These are phyloP conservation scores for Boletus pseudo-olivaceus DNA, from an alignment of 768 basidiomycete genomes.

Conservation along the genomic window DNA sequence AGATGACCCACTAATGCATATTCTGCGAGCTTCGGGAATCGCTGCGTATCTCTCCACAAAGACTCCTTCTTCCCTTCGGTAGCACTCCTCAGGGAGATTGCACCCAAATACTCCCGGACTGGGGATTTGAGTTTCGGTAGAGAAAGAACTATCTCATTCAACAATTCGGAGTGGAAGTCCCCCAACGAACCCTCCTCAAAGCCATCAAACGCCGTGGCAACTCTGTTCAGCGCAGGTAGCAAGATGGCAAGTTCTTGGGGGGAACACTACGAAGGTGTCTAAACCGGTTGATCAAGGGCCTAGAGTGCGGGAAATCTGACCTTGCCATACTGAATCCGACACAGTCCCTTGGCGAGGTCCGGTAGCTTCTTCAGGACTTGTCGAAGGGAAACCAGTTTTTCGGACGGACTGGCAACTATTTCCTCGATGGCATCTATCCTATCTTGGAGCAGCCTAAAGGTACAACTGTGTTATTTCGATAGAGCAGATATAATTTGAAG, in stretches of 20 bases:
- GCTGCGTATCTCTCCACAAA: conserved; percentile 61
- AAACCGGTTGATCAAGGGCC: neutral
- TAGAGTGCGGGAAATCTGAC: conserved; percentile 37
- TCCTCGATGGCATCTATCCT: conserved; percentile 86
- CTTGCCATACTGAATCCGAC: conserved; percentile 88
- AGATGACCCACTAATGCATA: conserved; percentile 52
- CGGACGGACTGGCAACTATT: conserved; percentile 59
- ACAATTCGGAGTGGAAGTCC: conserved; percentile 60
- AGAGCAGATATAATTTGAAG: neutral
- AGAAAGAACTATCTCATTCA: conserved; percentile 67
- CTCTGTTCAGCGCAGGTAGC: conserved; percentile 69
- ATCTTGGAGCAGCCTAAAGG: conserved; percentile 62
- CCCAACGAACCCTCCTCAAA: conserved; percentile 41
- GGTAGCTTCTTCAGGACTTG: conserved; percentile 72
- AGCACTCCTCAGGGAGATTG: conserved; percentile 61
- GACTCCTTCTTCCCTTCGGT: conserved; percentile 60
- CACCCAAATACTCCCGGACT: conserved; percentile 49
- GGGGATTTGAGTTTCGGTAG: conserved; percentile 63
- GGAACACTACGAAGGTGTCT: conserved; percentile 51
- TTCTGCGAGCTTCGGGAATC: conserved; percentile 55
- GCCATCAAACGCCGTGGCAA: conserved; percentile 60
- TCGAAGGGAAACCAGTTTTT: conserved; percentile 63
- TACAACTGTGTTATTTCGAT: neutral
- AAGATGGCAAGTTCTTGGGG: conserved; percentile 78
- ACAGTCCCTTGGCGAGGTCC: conserved; percentile 83